Percentiles rank a stretch among this genome's conserved stretches.
phyloP scores from a whole-genome alignment of 2,329 filamentous ascomycete species.

The Fusarium xyrophilum region DNA sequence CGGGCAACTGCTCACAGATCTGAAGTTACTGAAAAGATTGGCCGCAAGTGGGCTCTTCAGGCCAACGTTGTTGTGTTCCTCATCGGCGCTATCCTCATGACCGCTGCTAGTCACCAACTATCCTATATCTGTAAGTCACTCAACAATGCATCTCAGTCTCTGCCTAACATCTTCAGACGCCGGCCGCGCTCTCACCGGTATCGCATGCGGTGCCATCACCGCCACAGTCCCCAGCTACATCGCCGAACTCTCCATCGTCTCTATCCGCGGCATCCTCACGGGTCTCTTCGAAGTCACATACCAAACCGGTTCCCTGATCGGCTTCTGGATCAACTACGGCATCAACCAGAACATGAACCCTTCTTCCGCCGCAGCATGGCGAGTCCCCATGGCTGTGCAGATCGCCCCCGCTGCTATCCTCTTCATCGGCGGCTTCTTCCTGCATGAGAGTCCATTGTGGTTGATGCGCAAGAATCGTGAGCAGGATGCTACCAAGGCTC shows the following conservation, averaged over 20 bases:
- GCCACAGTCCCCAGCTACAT: conserved; percentile 70
- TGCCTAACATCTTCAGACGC: conserved; percentile 52
- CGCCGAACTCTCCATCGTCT: conserved; percentile 65
- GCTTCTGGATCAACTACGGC: conserved; percentile 60
- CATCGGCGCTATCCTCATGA: conserved; percentile 54
- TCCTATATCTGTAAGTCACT: conserved; percentile 50
- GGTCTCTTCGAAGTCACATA: conserved; percentile 61
- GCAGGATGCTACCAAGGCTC: conserved; percentile 44
- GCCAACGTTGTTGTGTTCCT: conserved; percentile 54
- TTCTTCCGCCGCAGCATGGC: conserved; percentile 50
- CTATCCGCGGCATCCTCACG: conserved; percentile 64
- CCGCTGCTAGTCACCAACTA: conserved; percentile 50
- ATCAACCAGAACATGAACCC: conserved; percentile 50
- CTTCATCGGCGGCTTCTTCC: conserved; percentile 53
- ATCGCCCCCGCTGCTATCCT: conserved; percentile 55
- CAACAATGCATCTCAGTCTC: fast-evolving
- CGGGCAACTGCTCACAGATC: neutral
- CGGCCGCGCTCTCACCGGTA: conserved; percentile 63
- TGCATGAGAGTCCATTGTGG: conserved; percentile 53
- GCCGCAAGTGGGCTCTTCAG: conserved; percentile 59
- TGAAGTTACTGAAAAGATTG: conserved; percentile 55
- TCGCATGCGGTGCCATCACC: conserved; percentile 63
- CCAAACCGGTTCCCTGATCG: conserved; percentile 59
- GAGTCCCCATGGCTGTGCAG: conserved; percentile 57
- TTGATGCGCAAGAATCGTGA: conserved; percentile 46